Conservation (phyloP, 2,329 filamentous ascomycete species). For the Colletotrichum brevisporum region DNA sequence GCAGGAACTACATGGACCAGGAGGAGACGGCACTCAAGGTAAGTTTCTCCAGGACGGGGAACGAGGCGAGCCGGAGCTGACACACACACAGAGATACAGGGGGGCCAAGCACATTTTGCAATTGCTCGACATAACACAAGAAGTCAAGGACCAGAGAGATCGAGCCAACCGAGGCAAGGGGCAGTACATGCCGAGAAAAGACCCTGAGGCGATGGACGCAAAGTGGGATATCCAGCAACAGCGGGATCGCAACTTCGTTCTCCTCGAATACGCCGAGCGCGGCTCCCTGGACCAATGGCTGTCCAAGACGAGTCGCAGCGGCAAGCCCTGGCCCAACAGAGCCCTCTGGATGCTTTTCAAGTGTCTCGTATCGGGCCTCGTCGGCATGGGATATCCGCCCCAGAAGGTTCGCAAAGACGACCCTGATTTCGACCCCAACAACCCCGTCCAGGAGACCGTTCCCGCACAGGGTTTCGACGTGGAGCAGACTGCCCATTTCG, state of each 20-base stretch:
- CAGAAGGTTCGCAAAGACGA: conserved; percentile 6
- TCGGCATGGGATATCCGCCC: conserved; percentile 46
- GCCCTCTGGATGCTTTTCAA: conserved; percentile 36
- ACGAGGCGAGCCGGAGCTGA: neutral
- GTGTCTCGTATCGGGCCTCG: conserved; percentile 44
- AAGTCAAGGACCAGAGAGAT: conserved; percentile 26
- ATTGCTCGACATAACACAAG: conserved; percentile 43
- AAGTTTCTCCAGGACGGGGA: neutral
- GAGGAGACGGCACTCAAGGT: conserved; percentile 34
- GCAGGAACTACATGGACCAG: conserved; percentile 1
- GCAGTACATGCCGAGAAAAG: neutral
- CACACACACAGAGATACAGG: conserved; percentile 42
- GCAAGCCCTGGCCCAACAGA: conserved; percentile 25
- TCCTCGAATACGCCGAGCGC: conserved; percentile 47
- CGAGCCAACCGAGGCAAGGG: neutral
- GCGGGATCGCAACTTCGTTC: conserved; percentile 38
- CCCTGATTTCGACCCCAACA: conserved; percentile 22
- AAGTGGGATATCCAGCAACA: conserved; percentile 20
- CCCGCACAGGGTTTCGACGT: conserved; percentile 27
- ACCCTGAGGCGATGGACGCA: conserved; percentile 1
- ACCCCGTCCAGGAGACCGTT: conserved; percentile 26
- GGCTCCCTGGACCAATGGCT: conserved; percentile 43
- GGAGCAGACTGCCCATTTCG: conserved; percentile 33
- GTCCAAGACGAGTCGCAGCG: conserved; percentile 25
- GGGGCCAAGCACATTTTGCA: conserved; percentile 48